Evolutionary conservation across 208 protist genomes (phyloP), one percentile per base, ranked within the genome.

Genomic region (Leishmania martiniquensis): DNA sequence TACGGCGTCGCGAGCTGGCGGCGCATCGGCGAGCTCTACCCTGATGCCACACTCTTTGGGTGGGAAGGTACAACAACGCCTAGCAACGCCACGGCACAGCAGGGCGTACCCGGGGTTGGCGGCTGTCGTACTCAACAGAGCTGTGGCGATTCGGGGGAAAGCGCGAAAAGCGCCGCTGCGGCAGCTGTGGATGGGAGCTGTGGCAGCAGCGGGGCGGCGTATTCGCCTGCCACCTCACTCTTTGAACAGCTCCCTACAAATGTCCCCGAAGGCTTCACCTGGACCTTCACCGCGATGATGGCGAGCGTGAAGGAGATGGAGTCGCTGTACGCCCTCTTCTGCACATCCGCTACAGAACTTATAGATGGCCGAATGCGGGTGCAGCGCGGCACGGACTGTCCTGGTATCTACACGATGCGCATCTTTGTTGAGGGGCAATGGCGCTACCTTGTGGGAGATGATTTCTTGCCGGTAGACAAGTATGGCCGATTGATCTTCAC

Each of bases 361-460:
- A 25, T 20, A 54, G 13, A 54, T 1, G 66, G 47, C n/a, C 66
- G 62, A 66, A 67, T 75, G 15, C 32, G 52, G 20, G 70, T 70
- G 67, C 77, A 83, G 69, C 39, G 51, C 1, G 79, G 79, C 12
- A 83, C 57, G n/a, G 75, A 72, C 44, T 63, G 51, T 7, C 76
- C 75, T 0, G 82, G 85, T 42, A 76, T 96, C 17, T 98, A 95
- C 78, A 78, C 74, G 22, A 81, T 95, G 57, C 82, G 90, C 12
- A 49, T 96, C 1, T 87, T 91, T 72, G 82, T 96, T 42, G 95
- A 98, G 76, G 91, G 95, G 10, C 80, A n/a, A 34, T 98, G 95
- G 95, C 86, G 92, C 54, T 96, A 86, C 78, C 88, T 98, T 9
- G 57, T 98, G 39, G 87, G 97, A 0, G 95, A 98, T 82, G 95